Percentiles rank a stretch among this genome's conserved stretches.
Evolutionary conservation across 345 rosid species (phyloP).

Genomic region (Cardamine resedifolia): DNA sequence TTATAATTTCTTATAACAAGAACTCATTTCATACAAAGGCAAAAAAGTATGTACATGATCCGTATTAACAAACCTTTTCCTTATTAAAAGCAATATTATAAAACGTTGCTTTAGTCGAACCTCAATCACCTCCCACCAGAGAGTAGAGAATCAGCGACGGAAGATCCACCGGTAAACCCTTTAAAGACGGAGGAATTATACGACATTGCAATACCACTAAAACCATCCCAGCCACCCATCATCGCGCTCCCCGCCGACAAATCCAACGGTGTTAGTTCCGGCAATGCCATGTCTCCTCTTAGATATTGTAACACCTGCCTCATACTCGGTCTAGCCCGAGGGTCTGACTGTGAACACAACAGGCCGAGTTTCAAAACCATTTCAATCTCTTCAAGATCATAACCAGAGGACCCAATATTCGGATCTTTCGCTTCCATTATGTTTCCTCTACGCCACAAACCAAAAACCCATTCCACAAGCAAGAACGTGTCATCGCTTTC

Average conservation of each 20-base stretch:
- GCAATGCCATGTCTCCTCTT: conserved; percentile 37
- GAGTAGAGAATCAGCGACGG: conserved; percentile 33
- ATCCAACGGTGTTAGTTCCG: conserved; percentile 27
- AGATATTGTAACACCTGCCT: conserved; percentile 54
- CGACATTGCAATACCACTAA: conserved; percentile 33
- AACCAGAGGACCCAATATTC: conserved; percentile 38
- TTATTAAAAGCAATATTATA: background rate
- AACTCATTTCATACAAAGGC: conserved; percentile 4
- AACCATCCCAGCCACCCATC: conserved; percentile 34
- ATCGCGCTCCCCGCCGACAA: conserved; percentile 13
- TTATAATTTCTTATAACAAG: background rate
- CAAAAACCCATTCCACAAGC: conserved; percentile 51
- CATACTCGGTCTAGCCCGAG: conserved; percentile 58
- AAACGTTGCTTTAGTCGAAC: background rate
- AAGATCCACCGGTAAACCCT: conserved; percentile 35
- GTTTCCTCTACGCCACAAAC: conserved; percentile 40
- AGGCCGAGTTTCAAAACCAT: conserved; percentile 60
- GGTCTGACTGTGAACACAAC: conserved; percentile 52
- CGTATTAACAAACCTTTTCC: background rate
- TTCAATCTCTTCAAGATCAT: conserved; percentile 45
- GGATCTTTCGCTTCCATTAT: conserved; percentile 48
- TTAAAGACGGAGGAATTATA: conserved; percentile 29
- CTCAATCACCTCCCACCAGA: conserved; percentile 35
- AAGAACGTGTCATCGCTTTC: conserved; percentile 32
- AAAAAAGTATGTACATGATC: conserved; percentile 29